Conservation (phyloP, 202 grass and related monocot genomes). For the Cymbopogon flexuosus region DNA sequence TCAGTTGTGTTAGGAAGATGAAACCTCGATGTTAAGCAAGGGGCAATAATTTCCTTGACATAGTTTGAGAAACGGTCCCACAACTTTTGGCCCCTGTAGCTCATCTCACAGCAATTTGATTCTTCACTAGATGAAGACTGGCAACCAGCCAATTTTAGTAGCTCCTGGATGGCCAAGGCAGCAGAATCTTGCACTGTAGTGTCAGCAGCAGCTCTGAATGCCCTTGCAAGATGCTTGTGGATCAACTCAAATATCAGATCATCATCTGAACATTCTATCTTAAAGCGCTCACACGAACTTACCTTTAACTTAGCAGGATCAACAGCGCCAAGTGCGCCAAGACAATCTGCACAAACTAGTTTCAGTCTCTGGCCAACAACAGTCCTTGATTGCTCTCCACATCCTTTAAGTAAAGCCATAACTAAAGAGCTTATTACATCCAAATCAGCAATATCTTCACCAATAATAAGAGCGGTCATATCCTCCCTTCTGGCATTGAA, state of each 20-base stretch:
- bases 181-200: conserved; percentile 90
- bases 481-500: conserved; percentile 72
- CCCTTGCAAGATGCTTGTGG: conserved; percentile 90
- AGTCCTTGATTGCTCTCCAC: conserved; percentile 87
- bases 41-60: conserved; percentile 95
- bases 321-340: conserved; percentile 88
- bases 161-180: conserved; percentile 96
- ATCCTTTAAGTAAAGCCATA: conserved; percentile 77
- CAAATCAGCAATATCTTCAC: conserved; percentile 69
- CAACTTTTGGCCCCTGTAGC: conserved; percentile 67
- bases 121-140: conserved; percentile 58
- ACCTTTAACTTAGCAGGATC: conserved; percentile 95
- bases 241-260: conserved; percentile 99
- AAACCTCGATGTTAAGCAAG: conserved; percentile 91
- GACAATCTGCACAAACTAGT: conserved; percentile 83
- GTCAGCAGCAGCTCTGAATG: conserved; percentile 91
- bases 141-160: conserved; percentile 80
- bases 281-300: conserved; percentile 76
- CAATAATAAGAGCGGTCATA: conserved; percentile 78
- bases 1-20: conserved; percentile 64
- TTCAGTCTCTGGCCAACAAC: conserved; percentile 81
- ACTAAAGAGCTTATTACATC: conserved; percentile 88
- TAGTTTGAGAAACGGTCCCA: conserved; percentile 88
- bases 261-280: conserved; percentile 98
- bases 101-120: conserved; percentile 45